Percentiles rank a stretch among this genome's conserved stretches.
Evolutionary conservation across 441 rosid species (phyloP).

Genomic region (Breynia disticha): DNA sequence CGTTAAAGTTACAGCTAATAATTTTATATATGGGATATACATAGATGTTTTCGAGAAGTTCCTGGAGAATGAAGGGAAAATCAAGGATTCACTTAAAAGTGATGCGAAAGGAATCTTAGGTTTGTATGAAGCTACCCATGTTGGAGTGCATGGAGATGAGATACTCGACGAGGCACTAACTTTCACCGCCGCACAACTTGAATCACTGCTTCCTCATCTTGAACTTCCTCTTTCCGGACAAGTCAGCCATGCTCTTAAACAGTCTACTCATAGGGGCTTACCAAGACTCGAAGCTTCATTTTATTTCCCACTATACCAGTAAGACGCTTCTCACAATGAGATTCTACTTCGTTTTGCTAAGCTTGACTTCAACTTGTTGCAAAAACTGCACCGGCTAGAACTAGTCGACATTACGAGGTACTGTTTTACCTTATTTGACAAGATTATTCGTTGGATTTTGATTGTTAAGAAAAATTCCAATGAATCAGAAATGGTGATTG

Average conservation of each 20-base stretch:
- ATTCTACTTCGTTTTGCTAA: constrained; percentile 17
- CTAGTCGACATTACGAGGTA: constrained; percentile 14
- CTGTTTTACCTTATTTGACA: background rate
- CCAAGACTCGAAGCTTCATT: constrained; percentile 20
- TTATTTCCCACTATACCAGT: constrained; percentile 14
- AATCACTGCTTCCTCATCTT: background rate
- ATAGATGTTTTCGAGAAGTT: constrained; percentile 20
- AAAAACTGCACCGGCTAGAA: constrained; percentile 20
- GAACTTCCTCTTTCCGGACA: constrained; percentile 4
- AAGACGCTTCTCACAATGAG: constrained; percentile 7
- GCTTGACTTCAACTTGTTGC: constrained; percentile 23
- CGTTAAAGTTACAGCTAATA: background rate
- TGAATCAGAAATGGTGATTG: background rate
- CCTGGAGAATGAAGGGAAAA: constrained; percentile 17
- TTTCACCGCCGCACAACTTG: constrained; percentile 18
- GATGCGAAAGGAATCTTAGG: constrained; percentile 23
- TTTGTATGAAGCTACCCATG: constrained; percentile 28
- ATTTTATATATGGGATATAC: background rate
- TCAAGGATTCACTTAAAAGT: constrained; percentile 4
- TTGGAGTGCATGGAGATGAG: constrained; percentile 22
- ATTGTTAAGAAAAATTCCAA: background rate
- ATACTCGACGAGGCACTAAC: constrained; percentile 21
- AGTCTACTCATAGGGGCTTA: constrained; percentile 15
- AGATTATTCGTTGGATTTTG: background rate
- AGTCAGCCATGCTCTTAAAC: constrained; percentile 17